phyloP scores from a whole-genome alignment of 1,284 basidiomycete genomes.

The Cryptococcus neoformans region DNA sequence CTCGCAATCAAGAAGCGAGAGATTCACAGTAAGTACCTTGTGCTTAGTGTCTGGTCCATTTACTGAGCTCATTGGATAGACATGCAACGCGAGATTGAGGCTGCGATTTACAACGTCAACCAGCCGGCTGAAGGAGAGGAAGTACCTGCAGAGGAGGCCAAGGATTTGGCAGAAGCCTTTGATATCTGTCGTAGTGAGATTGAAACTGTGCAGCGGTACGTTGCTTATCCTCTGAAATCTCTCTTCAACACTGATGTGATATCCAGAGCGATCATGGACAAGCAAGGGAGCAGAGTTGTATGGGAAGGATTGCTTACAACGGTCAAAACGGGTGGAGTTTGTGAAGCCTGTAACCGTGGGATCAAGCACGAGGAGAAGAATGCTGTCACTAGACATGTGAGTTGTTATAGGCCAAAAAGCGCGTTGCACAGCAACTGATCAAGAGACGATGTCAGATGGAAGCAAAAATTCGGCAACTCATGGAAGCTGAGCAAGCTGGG shows the following conservation, averaged over 20 bases:
- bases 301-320: conserved; percentile 63
- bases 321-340: conserved; percentile 65
- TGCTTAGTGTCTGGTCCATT: neutral
- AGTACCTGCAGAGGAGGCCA: no score
- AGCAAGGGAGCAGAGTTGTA: conserved; percentile 29
- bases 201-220: no score
- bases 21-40: conserved; percentile 56
- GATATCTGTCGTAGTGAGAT: no score
- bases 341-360: conserved; percentile 70
- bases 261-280: neutral
- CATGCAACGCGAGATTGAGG: neutral
- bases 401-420: conserved; percentile 16
- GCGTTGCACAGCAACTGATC: neutral
- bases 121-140: no score
- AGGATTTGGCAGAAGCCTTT: no score
- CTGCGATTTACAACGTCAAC: neutral
- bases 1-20: conserved; percentile 64
- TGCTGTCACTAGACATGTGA: conserved; percentile 65
- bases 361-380: conserved; percentile 63
- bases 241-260: no score
- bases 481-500: conserved; percentile 36
- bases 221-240: no score
- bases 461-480: neutral
- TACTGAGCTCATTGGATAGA: neutral
- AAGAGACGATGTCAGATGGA: conserved; percentile 54